Percentiles rank a stretch among this genome's conserved stretches.
Evolutionary conservation across 1,139 yeast species (phyloP).

Genomic region (Yamadazyma conglobata): DNA sequence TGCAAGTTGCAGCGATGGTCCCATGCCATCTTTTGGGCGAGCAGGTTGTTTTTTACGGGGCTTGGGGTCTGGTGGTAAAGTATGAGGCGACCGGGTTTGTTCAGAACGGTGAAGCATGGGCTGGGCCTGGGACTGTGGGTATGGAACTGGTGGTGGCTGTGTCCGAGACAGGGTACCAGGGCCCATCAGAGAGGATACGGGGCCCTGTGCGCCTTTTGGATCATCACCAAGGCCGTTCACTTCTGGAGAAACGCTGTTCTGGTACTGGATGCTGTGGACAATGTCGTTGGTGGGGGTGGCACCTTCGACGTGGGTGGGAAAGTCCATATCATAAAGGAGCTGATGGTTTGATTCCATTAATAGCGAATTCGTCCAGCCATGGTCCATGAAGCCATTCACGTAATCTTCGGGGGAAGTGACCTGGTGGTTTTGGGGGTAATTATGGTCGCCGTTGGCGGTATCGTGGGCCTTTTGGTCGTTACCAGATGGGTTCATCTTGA

Average conservation of each 20-base stretch:
- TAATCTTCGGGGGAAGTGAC: neutral
- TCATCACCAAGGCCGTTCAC: constrained; percentile 3
- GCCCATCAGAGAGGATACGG: too few species aligned
- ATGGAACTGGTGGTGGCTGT: too few species aligned
- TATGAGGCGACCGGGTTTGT: neutral
- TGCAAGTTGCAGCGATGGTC: neutral
- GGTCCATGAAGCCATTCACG: constrained; percentile 33
- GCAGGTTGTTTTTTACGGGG: neutral
- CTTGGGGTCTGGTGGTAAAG: neutral
- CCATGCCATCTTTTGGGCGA: neutral
- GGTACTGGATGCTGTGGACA: constrained; percentile 34
- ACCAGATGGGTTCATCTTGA: too few species aligned
- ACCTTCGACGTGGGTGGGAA: constrained; percentile 16
- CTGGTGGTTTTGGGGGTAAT: constrained; percentile 1
- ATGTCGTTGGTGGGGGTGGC: constrained; percentile 20
- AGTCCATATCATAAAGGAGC: constrained; percentile 18
- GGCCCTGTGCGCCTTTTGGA: constrained; percentile 2
- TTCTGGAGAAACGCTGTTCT: constrained; percentile 24
- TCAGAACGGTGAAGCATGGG: too few species aligned
- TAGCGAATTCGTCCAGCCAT: constrained; percentile 40
- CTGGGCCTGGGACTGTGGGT: too few species aligned
- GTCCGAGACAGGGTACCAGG: too few species aligned
- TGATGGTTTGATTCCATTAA: constrained; percentile 30
- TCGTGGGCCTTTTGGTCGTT: too few species aligned
- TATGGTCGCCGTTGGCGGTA: too few species aligned